Evolutionary conservation across 176 grass and related monocot species (phyloP).

Genomic region (Aegilops tauschii): DNA sequence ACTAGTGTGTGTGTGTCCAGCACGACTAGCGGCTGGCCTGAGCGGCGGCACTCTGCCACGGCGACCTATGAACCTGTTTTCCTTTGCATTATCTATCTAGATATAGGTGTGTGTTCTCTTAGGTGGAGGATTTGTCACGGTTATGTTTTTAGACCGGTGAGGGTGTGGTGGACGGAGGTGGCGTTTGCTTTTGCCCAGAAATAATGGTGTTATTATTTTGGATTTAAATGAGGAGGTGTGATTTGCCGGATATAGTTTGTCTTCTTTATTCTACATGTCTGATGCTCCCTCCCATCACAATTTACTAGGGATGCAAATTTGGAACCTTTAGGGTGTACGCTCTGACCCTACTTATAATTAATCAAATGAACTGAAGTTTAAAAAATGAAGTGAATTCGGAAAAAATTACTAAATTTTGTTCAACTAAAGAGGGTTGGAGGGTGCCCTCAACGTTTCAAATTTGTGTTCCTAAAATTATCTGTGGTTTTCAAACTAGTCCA

Average conservation of each 20-base stretch:
- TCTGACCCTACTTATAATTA: too few relatives aligned
- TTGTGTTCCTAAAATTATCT: too few relatives aligned
- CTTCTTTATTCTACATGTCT: conserved; percentile 11
- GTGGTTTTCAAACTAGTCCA: too few relatives aligned
- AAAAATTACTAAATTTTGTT: too few relatives aligned
- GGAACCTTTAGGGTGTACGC: too few relatives aligned
- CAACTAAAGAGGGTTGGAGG: too few relatives aligned
- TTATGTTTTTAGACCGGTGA: conserved; percentile 2
- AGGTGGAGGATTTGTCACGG: conserved; percentile 7
- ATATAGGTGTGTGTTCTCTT: neutral
- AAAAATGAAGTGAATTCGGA: too few relatives aligned
- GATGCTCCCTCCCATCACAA: neutral
- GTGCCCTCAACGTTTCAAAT: too few relatives aligned
- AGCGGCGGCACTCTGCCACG: neutral
- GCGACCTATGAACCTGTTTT: neutral
- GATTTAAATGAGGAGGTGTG: neutral
- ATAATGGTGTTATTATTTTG: conserved; percentile 27
- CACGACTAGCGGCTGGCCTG: neutral
- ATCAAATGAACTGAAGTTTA: too few relatives aligned
- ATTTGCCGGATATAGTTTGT: conserved; percentile 18
- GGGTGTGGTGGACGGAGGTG: neutral
- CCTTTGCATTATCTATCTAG: neutral
- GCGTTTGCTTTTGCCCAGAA: conserved; percentile 17
- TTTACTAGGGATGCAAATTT: too few relatives aligned
- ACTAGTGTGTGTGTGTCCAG: conserved; percentile 38